Conservation (phyloP, 106 monocot species). For the Triglochin maritima region DNA sequence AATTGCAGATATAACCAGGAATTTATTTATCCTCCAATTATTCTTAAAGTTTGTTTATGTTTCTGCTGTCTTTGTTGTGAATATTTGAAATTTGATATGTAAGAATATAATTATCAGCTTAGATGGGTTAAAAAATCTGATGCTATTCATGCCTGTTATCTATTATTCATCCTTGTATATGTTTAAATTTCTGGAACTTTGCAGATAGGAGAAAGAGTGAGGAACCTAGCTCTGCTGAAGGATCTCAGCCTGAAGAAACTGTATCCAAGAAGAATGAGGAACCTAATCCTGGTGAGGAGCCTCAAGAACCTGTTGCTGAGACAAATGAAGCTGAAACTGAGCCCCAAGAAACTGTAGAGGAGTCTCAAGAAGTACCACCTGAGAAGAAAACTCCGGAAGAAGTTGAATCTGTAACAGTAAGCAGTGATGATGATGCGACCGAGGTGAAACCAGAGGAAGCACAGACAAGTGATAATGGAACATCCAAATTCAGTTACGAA, state of each 20-base stretch:
- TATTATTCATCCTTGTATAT: background rate
- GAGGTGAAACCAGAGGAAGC: slow-evolving; percentile 24
- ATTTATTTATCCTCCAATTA: background rate
- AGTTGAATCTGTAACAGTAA: slow-evolving; percentile 22
- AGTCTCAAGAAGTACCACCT: slow-evolving; percentile 17
- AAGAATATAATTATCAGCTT: too few relatives aligned
- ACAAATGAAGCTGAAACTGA: background rate
- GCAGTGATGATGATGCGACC: slow-evolving; percentile 19
- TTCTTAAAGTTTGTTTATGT: background rate
- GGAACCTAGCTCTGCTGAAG: background rate
- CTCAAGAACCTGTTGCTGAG: background rate
- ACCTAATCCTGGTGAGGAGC: background rate
- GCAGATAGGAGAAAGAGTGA: background rate
- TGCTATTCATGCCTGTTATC: background rate
- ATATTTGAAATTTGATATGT: too few relatives aligned
- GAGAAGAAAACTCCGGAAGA: slow-evolving; percentile 16
- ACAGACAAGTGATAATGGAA: slow-evolving; percentile 17
- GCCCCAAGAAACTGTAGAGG: slow-evolving; percentile 7
- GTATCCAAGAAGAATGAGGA: too few relatives aligned
- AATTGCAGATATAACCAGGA: too few relatives aligned
- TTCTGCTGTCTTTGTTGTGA: background rate
- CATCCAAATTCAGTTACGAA: slow-evolving; percentile 63
- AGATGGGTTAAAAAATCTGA: background rate
- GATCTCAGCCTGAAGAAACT: too few relatives aligned
- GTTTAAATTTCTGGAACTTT: background rate